A percentile compares a stretch with the other conserved stretches of the same genome.
Conservation (phyloP, 257 asterid species). For the Anisodus tanguticus region DNA sequence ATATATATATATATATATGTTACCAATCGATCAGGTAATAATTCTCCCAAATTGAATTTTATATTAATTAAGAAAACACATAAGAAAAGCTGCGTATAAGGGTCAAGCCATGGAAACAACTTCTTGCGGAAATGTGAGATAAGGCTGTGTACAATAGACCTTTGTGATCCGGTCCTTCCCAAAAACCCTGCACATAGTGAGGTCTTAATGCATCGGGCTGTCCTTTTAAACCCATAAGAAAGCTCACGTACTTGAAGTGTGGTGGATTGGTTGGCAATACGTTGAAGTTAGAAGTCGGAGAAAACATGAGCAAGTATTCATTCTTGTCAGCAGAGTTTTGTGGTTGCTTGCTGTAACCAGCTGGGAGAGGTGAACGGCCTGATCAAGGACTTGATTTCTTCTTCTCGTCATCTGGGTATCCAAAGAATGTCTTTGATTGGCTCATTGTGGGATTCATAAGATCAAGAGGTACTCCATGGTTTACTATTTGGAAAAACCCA, state of each 20-base stretch:
- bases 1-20: no score
- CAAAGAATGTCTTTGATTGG: constrained; percentile 44
- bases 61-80: no score
- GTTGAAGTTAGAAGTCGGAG: constrained; percentile 39
- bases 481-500: no score
- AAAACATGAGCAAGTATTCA: constrained; percentile 55
- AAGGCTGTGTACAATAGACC: no score
- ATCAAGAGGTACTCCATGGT: constrained; percentile 33
- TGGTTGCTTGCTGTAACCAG: constrained; percentile 55
- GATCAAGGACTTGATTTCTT: constrained; percentile 34
- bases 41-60: no score
- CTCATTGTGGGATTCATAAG: constrained; percentile 46
- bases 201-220: no score
- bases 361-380: constrained; percentile 47
- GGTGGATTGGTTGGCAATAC: constrained; percentile 40
- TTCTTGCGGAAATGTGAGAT: no score
- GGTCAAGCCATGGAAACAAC: no score
- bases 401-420: constrained; percentile 50
- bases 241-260: constrained; percentile 24
- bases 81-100: no score
- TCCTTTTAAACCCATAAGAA: neutral
- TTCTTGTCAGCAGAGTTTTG: constrained; percentile 48
- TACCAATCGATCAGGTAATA: no score
- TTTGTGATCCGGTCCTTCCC: no score
- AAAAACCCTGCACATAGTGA: no score